Evolutionary conservation across 352 stramenopile species (phyloP), one percentile per base, ranked within the genome.

Genomic region (Pythium scleroteichum): DNA sequence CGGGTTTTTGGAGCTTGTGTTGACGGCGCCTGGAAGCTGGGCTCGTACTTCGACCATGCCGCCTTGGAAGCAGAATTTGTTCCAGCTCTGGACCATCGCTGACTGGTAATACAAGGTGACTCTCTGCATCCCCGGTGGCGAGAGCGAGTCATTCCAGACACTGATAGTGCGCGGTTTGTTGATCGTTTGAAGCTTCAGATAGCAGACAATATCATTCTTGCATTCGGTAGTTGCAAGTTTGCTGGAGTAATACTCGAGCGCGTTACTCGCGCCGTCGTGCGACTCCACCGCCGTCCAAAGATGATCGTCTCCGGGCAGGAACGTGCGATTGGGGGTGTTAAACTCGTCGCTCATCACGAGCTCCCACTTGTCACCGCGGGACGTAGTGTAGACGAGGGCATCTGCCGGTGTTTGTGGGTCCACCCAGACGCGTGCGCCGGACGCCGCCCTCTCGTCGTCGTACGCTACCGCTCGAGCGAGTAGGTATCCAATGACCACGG

Each of bases 341-440:
- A 98, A 98, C 71, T 98, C 94, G 76, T 98, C 94, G 24, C 88
- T 97, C 87, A 97, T 97, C 40, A 95, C 79, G 4, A 97, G 69
- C 7, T 90, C 57, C 75, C 79, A 90, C 38, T 35, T 48, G 0
- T 79, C 75, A 20, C 75, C 75, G 5, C 78, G 77, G 0, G 81
- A 90, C 12, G 54, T 76, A 0, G 29, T 66, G 59, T 85, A 85
- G 4, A 33, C 63, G 9, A 74, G 62, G 6, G 4, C 45, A 4
- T 79, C 60, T 0, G 29, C 13, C 1, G 76, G 76, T 16, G 81
- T 90, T 4, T 68, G 73, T 4, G 78, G 75, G 58, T 90, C 78
- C n/a, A 88, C 65, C 81, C 81, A 87, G 16, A 54, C 39, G 26
- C 26, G 24, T 24, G 24, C 41, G 3, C 41, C 41, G 7, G 41